phyloP scores from a whole-genome alignment of 208 protist species.

The Kentomonas sorsogonicus region DNA sequence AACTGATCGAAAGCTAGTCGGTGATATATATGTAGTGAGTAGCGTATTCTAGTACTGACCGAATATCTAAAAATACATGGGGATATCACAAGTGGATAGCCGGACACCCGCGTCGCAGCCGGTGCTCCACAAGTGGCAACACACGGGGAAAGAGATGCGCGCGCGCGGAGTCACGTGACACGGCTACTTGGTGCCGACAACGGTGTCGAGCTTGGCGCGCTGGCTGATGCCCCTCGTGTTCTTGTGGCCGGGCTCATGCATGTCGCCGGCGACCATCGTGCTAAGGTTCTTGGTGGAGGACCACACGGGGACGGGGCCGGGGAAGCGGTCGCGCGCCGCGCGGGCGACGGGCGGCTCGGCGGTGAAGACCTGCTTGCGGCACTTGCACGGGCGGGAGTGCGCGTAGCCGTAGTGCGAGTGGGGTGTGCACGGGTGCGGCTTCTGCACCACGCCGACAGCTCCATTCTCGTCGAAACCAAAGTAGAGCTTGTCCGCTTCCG shows the following conservation, averaged over 20 bases:
- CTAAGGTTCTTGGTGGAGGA: constrained; percentile 76
- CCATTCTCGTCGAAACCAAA: constrained; percentile 76
- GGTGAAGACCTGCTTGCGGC: constrained; percentile 58
- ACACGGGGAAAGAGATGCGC: no score
- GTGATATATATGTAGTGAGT: no score
- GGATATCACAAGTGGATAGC: no score
- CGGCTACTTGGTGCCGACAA: constrained; percentile 12
- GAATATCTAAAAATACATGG: no score
- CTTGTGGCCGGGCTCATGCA: constrained; percentile 55
- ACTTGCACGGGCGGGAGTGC: constrained; percentile 34
- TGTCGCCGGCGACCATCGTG: constrained; percentile 55
- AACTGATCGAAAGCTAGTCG: no score
- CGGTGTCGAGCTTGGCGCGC: constrained; percentile 9
- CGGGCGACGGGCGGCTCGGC: constrained; percentile 58
- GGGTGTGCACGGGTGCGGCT: constrained; percentile 71
- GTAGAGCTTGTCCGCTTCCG: constrained; percentile 53
- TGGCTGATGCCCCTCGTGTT: no score
- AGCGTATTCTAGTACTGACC: no score
- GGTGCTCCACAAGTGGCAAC: no score
- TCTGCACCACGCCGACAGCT: constrained; percentile 69
- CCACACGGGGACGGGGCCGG: constrained; percentile 74
- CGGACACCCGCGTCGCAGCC: no score
- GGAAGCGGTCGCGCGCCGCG: constrained; percentile 65
- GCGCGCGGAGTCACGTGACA: no score
- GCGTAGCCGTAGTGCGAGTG: constrained; percentile 70